These are phyloP conservation scores for Chlorella sorokiniana DNA, from an alignment of 139 green algal species.

Conservation along the genomic window DNA sequence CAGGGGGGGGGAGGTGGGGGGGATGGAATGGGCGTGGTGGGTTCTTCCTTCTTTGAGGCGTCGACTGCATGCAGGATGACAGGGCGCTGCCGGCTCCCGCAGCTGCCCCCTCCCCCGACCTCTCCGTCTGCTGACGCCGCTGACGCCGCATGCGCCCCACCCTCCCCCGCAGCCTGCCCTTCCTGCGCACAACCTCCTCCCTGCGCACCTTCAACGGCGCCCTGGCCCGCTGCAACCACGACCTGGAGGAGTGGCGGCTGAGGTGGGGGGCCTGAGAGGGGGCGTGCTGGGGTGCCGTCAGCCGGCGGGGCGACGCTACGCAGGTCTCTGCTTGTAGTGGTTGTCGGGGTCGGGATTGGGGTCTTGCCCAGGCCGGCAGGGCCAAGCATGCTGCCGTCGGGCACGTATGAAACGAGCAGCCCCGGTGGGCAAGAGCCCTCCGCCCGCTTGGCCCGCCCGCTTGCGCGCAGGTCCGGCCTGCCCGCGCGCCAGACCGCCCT, in stretches of 20 bases:
- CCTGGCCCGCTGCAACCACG: constrained; percentile 61
- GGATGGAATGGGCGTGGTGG: too few species aligned
- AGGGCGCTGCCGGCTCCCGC: too few species aligned
- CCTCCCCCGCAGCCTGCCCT: constrained; percentile 50
- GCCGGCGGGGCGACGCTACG: too few species aligned
- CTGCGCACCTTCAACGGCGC: constrained; percentile 71
- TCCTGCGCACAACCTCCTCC: constrained; percentile 59
- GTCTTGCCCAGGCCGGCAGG: too few species aligned
- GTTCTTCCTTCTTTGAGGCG: too few species aligned
- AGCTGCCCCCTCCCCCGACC: background rate
- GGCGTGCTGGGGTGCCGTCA: too few species aligned
- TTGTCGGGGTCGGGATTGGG: too few species aligned
- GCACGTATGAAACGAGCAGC: too few species aligned
- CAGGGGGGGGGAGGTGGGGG: background rate
- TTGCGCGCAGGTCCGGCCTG: constrained; percentile 36
- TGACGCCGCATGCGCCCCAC: background rate
- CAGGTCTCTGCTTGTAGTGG: too few species aligned
- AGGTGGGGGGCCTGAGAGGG: constrained; percentile 6
- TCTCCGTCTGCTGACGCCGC: background rate
- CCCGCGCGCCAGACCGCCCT: constrained; percentile 60
- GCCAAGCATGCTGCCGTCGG: too few species aligned
- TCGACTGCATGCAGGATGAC: too few species aligned
- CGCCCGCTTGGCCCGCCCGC: background rate
- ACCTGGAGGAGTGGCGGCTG: constrained; percentile 75
- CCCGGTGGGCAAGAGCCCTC: too few species aligned